A percentile compares a stretch with the other conserved stretches of the same genome.
These are phyloP conservation scores for Corynespora cassiicola DNA, from an alignment of 2,329 filamentous ascomycete species.

Conservation along the genomic window DNA sequence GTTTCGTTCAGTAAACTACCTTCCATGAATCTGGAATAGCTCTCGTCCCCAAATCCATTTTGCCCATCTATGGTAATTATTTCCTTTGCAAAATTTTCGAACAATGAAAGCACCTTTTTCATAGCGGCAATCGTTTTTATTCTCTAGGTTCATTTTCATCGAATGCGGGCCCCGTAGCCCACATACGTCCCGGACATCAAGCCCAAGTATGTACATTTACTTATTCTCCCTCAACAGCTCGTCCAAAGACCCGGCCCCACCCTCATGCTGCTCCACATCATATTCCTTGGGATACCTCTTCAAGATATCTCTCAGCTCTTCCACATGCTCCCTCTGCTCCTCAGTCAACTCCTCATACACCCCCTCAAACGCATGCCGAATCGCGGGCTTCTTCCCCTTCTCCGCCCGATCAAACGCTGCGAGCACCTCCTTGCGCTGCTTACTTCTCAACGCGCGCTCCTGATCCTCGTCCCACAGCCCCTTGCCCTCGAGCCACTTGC, in stretches of 20 bases:
- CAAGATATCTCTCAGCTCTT: conserved; percentile 76
- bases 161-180: too few relatives aligned
- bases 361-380: conserved; percentile 80
- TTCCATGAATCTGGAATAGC: too few relatives aligned
- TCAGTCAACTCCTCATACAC: conserved; percentile 88
- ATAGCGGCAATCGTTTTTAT: too few relatives aligned
- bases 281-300: conserved; percentile 93
- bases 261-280: conserved; percentile 78
- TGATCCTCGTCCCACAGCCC: conserved; percentile 84
- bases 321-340: conserved; percentile 77
- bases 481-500: conserved; percentile 89
- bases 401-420: conserved; percentile 85
- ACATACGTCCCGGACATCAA: too few relatives aligned
- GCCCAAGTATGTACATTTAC: conserved; percentile 4
- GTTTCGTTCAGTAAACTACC: too few relatives aligned
- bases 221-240: conserved; percentile 30
- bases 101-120: too few relatives aligned
- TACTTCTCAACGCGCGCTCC: conserved; percentile 74
- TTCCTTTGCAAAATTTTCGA: too few relatives aligned
- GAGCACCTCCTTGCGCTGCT: conserved; percentile 75
- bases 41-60: too few relatives aligned
- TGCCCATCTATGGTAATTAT: too few relatives aligned
- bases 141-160: too few relatives aligned
- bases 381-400: conserved; percentile 77
- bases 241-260: conserved; percentile 70